Evolutionary conservation across 2,329 filamentous ascomycete genomes (phyloP), one percentile per base, ranked within the genome.

Genomic region (Colletotrichum sublineola): DNA sequence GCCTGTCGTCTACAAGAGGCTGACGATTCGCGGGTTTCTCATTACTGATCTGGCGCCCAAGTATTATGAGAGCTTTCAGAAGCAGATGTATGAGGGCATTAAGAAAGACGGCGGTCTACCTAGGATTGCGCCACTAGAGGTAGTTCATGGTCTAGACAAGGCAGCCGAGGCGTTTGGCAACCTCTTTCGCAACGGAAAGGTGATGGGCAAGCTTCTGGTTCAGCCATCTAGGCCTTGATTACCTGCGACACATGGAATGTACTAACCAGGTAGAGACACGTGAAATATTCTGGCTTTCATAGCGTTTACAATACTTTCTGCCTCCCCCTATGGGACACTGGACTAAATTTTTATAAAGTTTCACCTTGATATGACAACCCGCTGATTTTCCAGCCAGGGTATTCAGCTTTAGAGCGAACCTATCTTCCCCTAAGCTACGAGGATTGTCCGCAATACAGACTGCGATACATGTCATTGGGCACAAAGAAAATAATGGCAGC

Each of bases 401-500:
- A n/a, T n/a, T n/a, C n/a, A n/a, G n/a, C n/a, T n/a, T n/a, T n/a
- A n/a, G n/a, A n/a, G n/a, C n/a, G n/a, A n/a, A n/a, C n/a, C n/a
- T n/a, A n/a, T n/a, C n/a, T n/a, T n/a, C n/a, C n/a, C n/a, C n/a
- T n/a, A n/a, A n/a, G n/a, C n/a, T n/a, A n/a, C n/a, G n/a, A n/a
- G n/a, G n/a, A n/a, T n/a, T n/a, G n/a, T n/a, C n/a, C n/a, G n/a
- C n/a, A 50, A 14, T 29, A 11, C n/a, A 50, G n/a, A 29, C 48
- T 20, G 4, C 8, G n/a, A 20, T 50, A 50, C 50, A 31, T 18
- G 4, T 24, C 29, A 33, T 36, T 2, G 8, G 48, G 48, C 46
- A 53, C 38, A 36, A 64, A 12, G 11, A 64, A 64, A 8, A 50
- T 15, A 24, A 64, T 44, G n/a, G 50, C 31, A 24, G 62, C 62